Evolutionary conservation across 2,329 filamentous ascomycete species (phyloP).

Genomic region (Fusarium acutatum): DNA sequence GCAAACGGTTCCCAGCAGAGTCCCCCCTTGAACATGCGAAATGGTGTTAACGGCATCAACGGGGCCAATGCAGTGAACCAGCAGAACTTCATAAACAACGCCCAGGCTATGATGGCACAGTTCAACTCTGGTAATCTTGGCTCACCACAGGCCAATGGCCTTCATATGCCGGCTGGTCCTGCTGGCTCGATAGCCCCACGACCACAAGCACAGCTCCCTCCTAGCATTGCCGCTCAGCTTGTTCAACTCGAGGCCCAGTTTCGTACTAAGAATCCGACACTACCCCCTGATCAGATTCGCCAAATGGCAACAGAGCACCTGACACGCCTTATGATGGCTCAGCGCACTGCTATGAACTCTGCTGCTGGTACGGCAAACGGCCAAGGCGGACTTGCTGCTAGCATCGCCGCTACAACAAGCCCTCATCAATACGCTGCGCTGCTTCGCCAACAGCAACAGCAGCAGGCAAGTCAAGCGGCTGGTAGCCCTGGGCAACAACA

Average conservation of each 20-base stretch:
- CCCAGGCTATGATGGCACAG: conserved; percentile 62
- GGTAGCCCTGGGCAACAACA: conserved; percentile 42
- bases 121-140: conserved; percentile 54
- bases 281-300: conserved; percentile 59
- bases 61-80: conserved; percentile 57
- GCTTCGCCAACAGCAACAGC: conserved; percentile 65
- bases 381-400: conserved; percentile 59
- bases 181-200: conserved; percentile 56
- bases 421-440: conserved; percentile 69
- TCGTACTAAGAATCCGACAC: conserved; percentile 59
- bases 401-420: conserved; percentile 58
- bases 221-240: conserved; percentile 59
- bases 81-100: conserved; percentile 61
- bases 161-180: conserved; percentile 57
- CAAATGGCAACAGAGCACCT: conserved; percentile 62
- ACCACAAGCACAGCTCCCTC: conserved; percentile 55
- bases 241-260: conserved; percentile 62
- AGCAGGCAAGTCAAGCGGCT: conserved; percentile 48
- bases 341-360: conserved; percentile 63
- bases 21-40: conserved; percentile 55
- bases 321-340: conserved; percentile 57
- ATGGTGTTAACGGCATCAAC: conserved; percentile 43
- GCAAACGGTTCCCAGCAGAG: conserved; percentile 47
- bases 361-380: conserved; percentile 58
- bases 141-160: conserved; percentile 55